A percentile compares a stretch with the other conserved stretches of the same genome.
Evolutionary conservation across 495 filamentous ascomycete genomes (phyloP).

Genomic region (Tetracladium marchalianum): DNA sequence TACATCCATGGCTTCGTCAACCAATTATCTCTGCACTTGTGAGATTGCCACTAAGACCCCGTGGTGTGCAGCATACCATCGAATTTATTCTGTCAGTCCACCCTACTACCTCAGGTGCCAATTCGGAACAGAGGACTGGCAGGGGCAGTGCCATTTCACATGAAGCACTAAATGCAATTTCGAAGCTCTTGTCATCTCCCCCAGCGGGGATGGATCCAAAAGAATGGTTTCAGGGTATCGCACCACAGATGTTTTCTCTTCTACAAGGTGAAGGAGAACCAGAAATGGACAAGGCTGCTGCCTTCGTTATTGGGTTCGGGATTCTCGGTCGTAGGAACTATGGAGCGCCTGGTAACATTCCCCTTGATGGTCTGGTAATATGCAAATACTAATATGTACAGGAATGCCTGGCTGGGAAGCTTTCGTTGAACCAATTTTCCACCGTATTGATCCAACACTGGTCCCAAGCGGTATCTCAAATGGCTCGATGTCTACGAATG

Average conservation of each 20-base stretch:
- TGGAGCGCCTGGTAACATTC: conserved; percentile 53
- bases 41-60: conserved; percentile 49
- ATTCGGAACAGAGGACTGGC: conserved; percentile 16
- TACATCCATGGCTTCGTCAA: conserved; percentile 37
- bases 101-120: conserved; percentile 21
- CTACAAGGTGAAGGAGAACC: conserved; percentile 55
- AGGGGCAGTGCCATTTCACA: conserved; percentile 57
- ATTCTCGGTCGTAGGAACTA: conserved; percentile 56
- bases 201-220: conserved; percentile 47
- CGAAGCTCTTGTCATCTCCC: conserved; percentile 50
- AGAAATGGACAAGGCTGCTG: conserved; percentile 55
- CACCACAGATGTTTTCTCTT: conserved; percentile 54
- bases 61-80: conserved; percentile 58
- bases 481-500: no score
- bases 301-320: conserved; percentile 66
- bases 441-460: conserved; percentile 46
- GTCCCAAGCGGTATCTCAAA: conserved; percentile 3
- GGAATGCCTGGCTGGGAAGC: conserved; percentile 58
- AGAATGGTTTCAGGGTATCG: conserved; percentile 52
- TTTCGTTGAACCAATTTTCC: conserved; percentile 56
- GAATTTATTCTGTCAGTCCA: conserved; percentile 59
- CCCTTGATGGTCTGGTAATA: not conserved
- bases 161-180: conserved; percentile 60
- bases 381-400: conserved; percentile 10
- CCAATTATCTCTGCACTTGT: conserved; percentile 49